Evolutionary conservation across 176 grass and related monocot species (phyloP), one percentile per base, ranked within the genome.

Genomic region (Poa annua): DNA sequence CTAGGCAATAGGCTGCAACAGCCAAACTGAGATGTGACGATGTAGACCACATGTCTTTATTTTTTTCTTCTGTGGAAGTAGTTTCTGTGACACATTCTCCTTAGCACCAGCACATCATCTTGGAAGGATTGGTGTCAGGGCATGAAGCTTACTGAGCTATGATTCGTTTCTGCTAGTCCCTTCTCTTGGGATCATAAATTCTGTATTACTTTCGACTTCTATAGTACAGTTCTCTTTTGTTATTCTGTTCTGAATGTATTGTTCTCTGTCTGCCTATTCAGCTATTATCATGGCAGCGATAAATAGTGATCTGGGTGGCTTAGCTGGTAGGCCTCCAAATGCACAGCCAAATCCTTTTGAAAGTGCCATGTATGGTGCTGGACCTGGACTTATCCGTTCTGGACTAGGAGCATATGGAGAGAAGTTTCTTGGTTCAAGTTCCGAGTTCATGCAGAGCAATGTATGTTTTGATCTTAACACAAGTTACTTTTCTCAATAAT

Each of bases 361-460:
- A 66, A 87, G 67, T 89, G 81, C 90, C 69, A 88, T 97, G 25
- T 78, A 97, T 91, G 90, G 92, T 74, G 88, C 92, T 74, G 92
- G 90, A 42, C 88, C 92, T 34, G 92, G 90, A 80, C 73, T 97
- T 3, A 84, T 97, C 36, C 90, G 77, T 53, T 89, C 63, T 77
- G 85, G 95, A 33, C 63, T 97, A 44, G 92, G 88, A 74, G 90
- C 88, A 74, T 97, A 97, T 72, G 85, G 92, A 2, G 92, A 94
- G 74, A 97, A 48, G 29, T 79, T 90, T 75, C 77, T 94, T 19
- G 90, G 90, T 85, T 97, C 92, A 9, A 91, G 90, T 79, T 97
- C 95, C 38, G 95, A 94, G 74, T 97, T 97, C 83, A 86, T 89
- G 88, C 95, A 97, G 67, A 97, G 74, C 86, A 97, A 97, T 87